phyloP scores from a whole-genome alignment of 2,329 filamentous ascomycete species.

The Aspergillus spinulosporus region DNA sequence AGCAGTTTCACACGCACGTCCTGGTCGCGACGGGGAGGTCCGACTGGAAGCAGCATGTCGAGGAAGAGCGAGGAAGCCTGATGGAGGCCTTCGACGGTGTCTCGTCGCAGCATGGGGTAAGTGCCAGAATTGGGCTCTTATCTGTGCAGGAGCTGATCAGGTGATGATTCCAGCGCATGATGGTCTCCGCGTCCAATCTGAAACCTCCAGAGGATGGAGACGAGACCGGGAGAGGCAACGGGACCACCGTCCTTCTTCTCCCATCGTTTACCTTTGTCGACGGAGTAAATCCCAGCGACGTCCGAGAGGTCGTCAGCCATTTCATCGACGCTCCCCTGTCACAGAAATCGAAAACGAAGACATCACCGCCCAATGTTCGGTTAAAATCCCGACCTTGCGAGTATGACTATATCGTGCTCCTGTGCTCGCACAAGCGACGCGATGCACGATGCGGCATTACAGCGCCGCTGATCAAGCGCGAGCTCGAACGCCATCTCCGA shows the following conservation, averaged over 20 bases:
- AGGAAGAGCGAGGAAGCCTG: slow-evolving; percentile 48
- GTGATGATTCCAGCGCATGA: slow-evolving; percentile 29
- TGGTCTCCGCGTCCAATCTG: slow-evolving; percentile 41
- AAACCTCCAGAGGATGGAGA: slow-evolving; percentile 18
- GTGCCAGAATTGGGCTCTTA: slow-evolving; percentile 10
- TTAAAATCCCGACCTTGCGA: slow-evolving; percentile 63
- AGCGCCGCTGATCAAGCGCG: slow-evolving; percentile 75
- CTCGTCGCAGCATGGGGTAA: slow-evolving; percentile 67
- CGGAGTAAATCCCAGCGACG: slow-evolving; percentile 66
- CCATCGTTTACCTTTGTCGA: slow-evolving; percentile 79
- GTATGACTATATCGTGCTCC: slow-evolving; percentile 77
- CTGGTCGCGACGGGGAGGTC: slow-evolving; percentile 41
- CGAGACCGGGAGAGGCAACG: slow-evolving; percentile 5
- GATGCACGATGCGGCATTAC: slow-evolving; percentile 90
- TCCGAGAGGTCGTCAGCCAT: slow-evolving; percentile 65
- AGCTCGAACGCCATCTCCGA: slow-evolving; percentile 79
- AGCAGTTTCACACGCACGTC: slow-evolving; percentile 38
- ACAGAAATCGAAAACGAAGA: slow-evolving; percentile 32
- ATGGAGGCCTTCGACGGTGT: slow-evolving; percentile 51
- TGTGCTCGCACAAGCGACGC: slow-evolving; percentile 85
- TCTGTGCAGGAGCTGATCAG: background rate
- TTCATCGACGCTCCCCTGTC: slow-evolving; percentile 65
- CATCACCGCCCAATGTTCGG: slow-evolving; percentile 48
- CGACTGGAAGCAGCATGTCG: slow-evolving; percentile 40
- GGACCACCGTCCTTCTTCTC: slow-evolving; percentile 75